Conservation (phyloP, 1,284 basidiomycete species). For the Meripilus lineatus region DNA sequence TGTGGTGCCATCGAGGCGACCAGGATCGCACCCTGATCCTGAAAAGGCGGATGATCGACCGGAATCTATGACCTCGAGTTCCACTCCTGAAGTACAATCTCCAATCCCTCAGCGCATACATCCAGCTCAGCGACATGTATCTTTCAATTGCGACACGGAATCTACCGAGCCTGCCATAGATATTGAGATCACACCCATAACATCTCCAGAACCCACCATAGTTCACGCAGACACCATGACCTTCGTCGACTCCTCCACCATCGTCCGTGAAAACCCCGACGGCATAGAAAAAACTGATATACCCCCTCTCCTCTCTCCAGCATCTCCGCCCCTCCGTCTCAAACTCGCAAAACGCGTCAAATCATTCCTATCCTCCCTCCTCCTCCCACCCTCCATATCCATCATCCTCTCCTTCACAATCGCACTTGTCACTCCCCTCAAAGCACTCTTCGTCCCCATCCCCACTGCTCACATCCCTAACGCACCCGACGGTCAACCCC, state of each 20-base stretch:
- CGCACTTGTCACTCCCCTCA: constrained; percentile 62
- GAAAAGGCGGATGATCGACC: no score
- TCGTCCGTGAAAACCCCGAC: no score
- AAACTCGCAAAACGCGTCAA: no score
- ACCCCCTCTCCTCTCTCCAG: no score
- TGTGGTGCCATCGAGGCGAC: neutral
- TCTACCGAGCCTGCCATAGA: constrained; percentile 22
- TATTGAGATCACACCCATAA: constrained; percentile 18
- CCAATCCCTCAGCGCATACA: neutral
- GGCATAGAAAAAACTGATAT: no score
- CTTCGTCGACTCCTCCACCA: neutral
- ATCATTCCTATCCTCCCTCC: constrained; percentile 38
- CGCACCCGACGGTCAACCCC: constrained; percentile 74
- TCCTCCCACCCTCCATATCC: constrained; percentile 53
- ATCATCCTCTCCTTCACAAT: constrained; percentile 66
- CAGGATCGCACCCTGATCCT: no score
- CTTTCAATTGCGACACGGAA: constrained; percentile 22
- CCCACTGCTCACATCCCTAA: constrained; percentile 47
- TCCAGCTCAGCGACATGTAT: constrained; percentile 22
- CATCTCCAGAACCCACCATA: constrained; percentile 26
- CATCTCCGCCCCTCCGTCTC: no score
- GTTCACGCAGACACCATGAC: constrained; percentile 16
- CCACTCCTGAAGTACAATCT: neutral
- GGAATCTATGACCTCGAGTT: no score
- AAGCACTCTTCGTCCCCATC: constrained; percentile 63